A percentile compares a stretch with the other conserved stretches of the same genome.
These are phyloP conservation scores for Sporothrix luriei DNA, from an alignment of 2,329 filamentous ascomycete species.

Conservation along the genomic window DNA sequence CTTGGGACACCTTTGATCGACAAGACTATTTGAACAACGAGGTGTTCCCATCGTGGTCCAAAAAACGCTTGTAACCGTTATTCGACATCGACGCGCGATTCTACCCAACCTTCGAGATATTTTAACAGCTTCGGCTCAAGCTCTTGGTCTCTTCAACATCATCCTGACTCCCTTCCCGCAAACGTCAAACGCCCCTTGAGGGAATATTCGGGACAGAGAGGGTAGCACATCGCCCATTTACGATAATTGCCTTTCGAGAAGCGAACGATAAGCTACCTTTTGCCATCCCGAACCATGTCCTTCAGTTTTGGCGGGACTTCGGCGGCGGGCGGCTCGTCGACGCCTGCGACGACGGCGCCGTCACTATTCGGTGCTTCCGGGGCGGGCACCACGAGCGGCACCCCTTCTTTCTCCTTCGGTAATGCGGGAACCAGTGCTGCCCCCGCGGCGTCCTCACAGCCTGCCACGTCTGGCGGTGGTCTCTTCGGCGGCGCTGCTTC, in stretches of 20 bases:
- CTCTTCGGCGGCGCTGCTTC: slow-evolving; percentile 18
- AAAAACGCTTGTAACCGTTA: neutral
- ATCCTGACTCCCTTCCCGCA: neutral
- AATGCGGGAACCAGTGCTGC: slow-evolving; percentile 34
- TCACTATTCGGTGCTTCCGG: slow-evolving; percentile 38
- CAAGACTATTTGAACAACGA: neutral
- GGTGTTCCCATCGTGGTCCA: neutral
- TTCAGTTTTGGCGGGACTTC: slow-evolving; percentile 42
- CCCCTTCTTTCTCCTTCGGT: slow-evolving; percentile 43
- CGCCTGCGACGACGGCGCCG: slow-evolving; percentile 46
- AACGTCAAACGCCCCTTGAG: neutral
- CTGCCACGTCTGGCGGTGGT: slow-evolving; percentile 36
- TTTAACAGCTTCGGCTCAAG: neutral
- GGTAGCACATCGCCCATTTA: neutral
- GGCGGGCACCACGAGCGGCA: neutral
- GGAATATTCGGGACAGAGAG: neutral
- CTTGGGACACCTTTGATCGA: neutral
- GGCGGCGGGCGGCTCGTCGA: slow-evolving; percentile 44
- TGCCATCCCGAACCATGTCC: slow-evolving; percentile 33
- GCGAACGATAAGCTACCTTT: neutral
- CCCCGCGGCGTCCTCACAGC: slow-evolving; percentile 36
- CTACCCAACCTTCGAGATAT: neutral
- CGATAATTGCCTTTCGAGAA: neutral
- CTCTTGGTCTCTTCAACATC: neutral
- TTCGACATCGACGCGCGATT: slow-evolving; percentile 6